Conservation (phyloP, 371 early-diverging fungal species). For the Encephalitozoon hellem region DNA sequence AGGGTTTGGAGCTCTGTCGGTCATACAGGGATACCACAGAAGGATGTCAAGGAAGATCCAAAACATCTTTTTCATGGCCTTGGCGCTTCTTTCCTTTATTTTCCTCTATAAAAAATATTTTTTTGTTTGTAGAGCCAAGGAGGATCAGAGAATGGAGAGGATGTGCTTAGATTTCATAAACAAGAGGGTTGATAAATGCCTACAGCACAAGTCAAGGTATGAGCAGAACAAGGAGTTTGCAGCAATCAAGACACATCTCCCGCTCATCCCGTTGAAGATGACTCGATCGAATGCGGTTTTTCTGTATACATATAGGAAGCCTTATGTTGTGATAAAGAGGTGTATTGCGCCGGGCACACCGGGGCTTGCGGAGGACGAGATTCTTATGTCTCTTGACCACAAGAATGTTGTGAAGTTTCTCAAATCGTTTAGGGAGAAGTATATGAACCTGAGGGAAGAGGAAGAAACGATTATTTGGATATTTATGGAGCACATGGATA, state of each 20-base stretch:
- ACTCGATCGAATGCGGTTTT: conserved; percentile 54
- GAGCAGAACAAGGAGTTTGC: conserved; percentile 55
- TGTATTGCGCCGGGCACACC: conserved; percentile 51
- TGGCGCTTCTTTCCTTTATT: background rate
- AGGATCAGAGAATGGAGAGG: conserved; percentile 18
- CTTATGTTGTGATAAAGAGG: conserved; percentile 55
- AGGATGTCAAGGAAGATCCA: background rate
- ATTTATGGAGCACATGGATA: conserved; percentile 55
- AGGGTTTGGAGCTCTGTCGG: background rate
- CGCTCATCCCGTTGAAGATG: conserved; percentile 56
- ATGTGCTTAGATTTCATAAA: conserved; percentile 46
- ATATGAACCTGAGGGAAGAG: conserved; percentile 32
- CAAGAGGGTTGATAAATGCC: conserved; percentile 40
- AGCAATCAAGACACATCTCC: conserved; percentile 26
- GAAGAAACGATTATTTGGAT: conserved; percentile 60
- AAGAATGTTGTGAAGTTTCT: conserved; percentile 50
- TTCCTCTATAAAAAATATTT: conserved; percentile 20
- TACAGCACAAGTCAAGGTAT: conserved; percentile 35
- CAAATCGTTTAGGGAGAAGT: conserved; percentile 35
- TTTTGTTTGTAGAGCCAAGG: conserved; percentile 1
- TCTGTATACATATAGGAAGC: conserved; percentile 17
- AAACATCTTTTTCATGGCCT: background rate
- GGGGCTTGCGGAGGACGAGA: conserved; percentile 53
- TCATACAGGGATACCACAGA: background rate
- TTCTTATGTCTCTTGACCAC: conserved; percentile 34